Base-by-base conservation (phyloP, 1,284 basidiomycete species). In the Rhodotorula mucilaginosa region DNA sequence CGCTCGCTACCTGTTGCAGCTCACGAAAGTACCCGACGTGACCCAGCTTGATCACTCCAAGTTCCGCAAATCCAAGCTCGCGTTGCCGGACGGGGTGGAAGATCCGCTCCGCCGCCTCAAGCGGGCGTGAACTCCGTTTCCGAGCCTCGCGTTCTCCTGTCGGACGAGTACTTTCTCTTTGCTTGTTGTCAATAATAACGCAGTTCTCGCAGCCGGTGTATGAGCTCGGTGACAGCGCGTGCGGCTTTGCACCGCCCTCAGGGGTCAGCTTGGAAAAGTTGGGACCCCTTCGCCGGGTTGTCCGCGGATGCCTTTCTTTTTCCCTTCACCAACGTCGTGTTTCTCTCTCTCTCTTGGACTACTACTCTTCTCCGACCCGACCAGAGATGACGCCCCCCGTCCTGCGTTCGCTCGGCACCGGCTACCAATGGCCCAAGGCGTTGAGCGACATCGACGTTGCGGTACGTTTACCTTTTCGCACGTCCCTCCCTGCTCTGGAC, bases 1-100 rank as follows among this genome's bases (percentile, higher is more conserved):
- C 19, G 76, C 77, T 2, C 64, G 73, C 23, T 75, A 75, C 58
- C 69, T 73, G 16, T 61, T 75, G 31, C 72, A 74, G 57, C 61
- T 75, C 51, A 34, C 60, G 23, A 13, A 51, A 13, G 46, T 67
- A 18, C 29, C 47, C 21, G 74, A 75, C 61, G 52, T 75, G 0
- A 67, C 72, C 0, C 31, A 52, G 19, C 60, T 71, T 46, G 72
- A 75, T 54, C 74, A 75, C 39, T 67, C 64, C 23, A 39, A 58
- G 12, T 75, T 73, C 62, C 61, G 67, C 34, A 71, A 73, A 29
- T 61, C 31, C 10, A 73, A 66, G 64, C 56, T 66, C 2, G 57
- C 73, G 1, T 56, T 74, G 5, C 73, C 73, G 3, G 19, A 31
- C 0, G 71, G 68, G 2, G 31, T 51, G 23, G 52, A 48, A 4